phyloP scores from a whole-genome alignment of 331 rosid genomes.

The Malus hybrid region DNA sequence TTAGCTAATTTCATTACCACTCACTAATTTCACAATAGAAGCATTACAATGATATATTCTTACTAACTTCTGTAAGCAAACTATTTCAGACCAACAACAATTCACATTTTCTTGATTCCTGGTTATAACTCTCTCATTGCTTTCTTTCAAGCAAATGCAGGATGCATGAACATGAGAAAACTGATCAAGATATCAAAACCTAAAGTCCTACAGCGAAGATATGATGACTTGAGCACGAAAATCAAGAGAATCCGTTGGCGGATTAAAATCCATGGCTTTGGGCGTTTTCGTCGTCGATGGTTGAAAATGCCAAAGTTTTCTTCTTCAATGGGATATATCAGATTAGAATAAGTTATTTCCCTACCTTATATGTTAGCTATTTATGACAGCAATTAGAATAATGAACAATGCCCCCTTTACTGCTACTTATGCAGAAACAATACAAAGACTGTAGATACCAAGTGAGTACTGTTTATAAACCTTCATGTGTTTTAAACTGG shows the following conservation, averaged over 20 bases:
- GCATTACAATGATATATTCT: not conserved
- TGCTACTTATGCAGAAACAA: not conserved
- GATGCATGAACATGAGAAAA: slow-evolving; percentile 32
- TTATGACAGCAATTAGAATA: not conserved
- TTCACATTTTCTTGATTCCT: not conserved
- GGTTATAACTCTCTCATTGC: not conserved
- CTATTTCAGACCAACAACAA: not conserved
- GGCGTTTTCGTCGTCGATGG: slow-evolving; percentile 67
- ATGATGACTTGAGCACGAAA: slow-evolving; percentile 43
- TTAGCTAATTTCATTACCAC: not conserved
- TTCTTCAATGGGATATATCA: slow-evolving; percentile 43
- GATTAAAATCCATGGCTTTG: slow-evolving; percentile 60
- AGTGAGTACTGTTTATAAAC: not conserved
- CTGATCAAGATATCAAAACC: slow-evolving; percentile 42
- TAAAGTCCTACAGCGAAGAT: slow-evolving; percentile 43
- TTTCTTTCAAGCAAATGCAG: slow-evolving; percentile 35
- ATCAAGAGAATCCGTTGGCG: slow-evolving; percentile 51
- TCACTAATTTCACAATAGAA: not conserved
- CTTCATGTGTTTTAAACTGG: not conserved
- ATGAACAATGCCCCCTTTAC: not conserved
- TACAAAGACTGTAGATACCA: not conserved
- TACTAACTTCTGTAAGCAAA: not conserved
- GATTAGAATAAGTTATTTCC: slow-evolving; percentile 36
- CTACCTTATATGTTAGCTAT: not conserved
- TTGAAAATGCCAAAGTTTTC: slow-evolving; percentile 58